Evolutionary conservation across 768 basidiomycete species (phyloP), one percentile per base, ranked within the genome.

Genomic region (Sarcodon sp.): DNA sequence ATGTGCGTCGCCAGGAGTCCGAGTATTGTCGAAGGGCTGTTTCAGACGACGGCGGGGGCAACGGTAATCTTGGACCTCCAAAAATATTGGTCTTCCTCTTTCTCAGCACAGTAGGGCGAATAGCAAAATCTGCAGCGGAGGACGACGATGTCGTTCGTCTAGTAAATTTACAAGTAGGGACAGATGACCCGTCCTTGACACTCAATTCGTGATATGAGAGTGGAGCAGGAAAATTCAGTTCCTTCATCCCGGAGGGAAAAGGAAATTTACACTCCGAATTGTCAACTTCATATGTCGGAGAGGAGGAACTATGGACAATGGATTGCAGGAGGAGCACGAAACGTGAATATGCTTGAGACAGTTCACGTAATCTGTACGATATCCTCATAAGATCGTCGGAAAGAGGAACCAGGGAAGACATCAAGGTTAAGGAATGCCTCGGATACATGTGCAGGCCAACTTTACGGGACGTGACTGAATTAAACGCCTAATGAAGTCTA

Each of bases 221-320:
- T 0, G 87, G 87, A 6, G 83, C 75, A 18, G 87, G 87, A 60
- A 88, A 87, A 7, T 72, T 76, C 49, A 89, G 71, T 53, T 85
- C 77, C 43, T 79, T 68, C 35, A 67, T 59, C 35, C 51, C 61
- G 50, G 61, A 58, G 9, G 50, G 13, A 70, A 54, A 4, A 68
- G 60, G 37, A 54, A 61, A 34, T 43, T 52, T 47, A 15, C 73
- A 70, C 44, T 75, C 73, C 11, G 63, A 27, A 27, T 63, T 48
- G 79, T 77, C 11, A 66, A 57, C 4, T 41, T 27, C 8, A 8
- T 70, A 69, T 6, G 75, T 57, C 11, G 76, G 68, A 6, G 69
- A 55, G 16, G 63, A 57, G 0, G 79, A 77, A 50, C 80, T 79
- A 56, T 88, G 79, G 0, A 80, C 77, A 38, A 87, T 64, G 1